phyloP scores from a whole-genome alignment of 805 yeast species.

The Metschnikowia dekortorum region DNA sequence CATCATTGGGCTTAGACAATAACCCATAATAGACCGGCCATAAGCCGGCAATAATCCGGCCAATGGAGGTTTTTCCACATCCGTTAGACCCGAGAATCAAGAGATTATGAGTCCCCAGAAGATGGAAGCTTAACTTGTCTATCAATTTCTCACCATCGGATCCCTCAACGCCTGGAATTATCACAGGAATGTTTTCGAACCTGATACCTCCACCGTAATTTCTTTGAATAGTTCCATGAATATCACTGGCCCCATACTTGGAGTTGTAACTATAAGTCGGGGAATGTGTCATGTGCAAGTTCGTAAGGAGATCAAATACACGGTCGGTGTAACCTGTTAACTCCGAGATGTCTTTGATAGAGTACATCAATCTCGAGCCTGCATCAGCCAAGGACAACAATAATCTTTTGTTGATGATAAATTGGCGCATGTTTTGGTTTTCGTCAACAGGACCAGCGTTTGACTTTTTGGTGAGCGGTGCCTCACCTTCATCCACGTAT shows the following conservation, averaged over 20 bases:
- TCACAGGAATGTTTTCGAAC: slow-evolving; percentile 76
- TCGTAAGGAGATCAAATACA: slow-evolving; percentile 70
- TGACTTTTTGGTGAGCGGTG: slow-evolving; percentile 8
- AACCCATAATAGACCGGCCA: slow-evolving; percentile 91
- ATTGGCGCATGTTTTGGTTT: slow-evolving; percentile 73
- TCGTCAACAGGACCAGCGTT: slow-evolving; percentile 29
- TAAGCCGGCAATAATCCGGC: slow-evolving; percentile 77
- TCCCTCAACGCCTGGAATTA: slow-evolving; percentile 67
- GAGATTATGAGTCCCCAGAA: slow-evolving; percentile 58
- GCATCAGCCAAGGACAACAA: slow-evolving; percentile 93
- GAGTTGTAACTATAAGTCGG: slow-evolving; percentile 49
- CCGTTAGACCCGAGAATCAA: slow-evolving; percentile 86
- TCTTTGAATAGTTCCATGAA: slow-evolving; percentile 76
- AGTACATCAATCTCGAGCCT: slow-evolving; percentile 89
- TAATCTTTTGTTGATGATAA: slow-evolving; percentile 83
- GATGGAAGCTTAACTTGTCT: slow-evolving; percentile 53
- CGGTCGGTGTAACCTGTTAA: slow-evolving; percentile 88
- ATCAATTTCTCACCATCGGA: slow-evolving; percentile 59
- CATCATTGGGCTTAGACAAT: slow-evolving; percentile 67
- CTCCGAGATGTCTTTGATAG: slow-evolving; percentile 87
- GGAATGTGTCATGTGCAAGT: slow-evolving; percentile 79
- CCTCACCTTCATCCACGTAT: slow-evolving; percentile 18
- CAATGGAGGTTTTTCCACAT: slow-evolving; percentile 82
- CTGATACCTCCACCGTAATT: slow-evolving; percentile 70
- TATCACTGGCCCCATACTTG: slow-evolving; percentile 42